Conservation (phyloP, 2,329 filamentous ascomycete species). For the Colletotrichum sansevieriae region DNA sequence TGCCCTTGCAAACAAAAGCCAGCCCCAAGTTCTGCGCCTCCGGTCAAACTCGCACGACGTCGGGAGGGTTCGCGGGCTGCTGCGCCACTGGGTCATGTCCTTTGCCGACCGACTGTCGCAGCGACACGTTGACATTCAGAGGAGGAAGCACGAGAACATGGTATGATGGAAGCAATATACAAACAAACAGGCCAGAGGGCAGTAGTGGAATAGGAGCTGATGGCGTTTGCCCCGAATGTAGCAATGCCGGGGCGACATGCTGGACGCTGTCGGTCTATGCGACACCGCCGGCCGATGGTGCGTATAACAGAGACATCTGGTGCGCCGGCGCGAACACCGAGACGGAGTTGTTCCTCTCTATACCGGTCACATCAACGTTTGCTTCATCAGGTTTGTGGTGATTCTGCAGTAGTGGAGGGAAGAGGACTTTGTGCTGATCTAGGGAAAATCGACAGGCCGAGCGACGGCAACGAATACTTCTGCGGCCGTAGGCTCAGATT, state of each 20-base stretch:
- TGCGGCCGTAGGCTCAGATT: background rate
- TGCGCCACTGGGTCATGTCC: background rate
- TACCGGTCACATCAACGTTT: background rate
- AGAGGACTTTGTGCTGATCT: background rate
- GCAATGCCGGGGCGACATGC: background rate
- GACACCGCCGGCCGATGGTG: slow-evolving; percentile 2
- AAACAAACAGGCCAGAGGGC: too few species aligned
- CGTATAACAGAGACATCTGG: slow-evolving; percentile 2
- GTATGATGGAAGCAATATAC: too few species aligned
- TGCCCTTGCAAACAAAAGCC: background rate
- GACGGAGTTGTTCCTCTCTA: slow-evolving; percentile 5
- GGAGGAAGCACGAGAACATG: slow-evolving; percentile 4
- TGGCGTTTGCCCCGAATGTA: background rate
- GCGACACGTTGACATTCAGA: slow-evolving; percentile 3
- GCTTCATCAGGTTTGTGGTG: background rate
- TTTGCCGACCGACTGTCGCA: slow-evolving; percentile 9
- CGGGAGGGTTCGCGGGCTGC: slow-evolving; percentile 12
- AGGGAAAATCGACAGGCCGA: background rate
- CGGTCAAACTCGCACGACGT: background rate
- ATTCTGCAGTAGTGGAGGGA: background rate
- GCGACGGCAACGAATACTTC: background rate
- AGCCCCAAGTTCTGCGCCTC: slow-evolving; percentile 5
- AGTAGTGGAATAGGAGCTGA: background rate
- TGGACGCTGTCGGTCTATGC: slow-evolving; percentile 13
- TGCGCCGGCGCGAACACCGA: background rate